phyloP scores from a whole-genome alignment of 2,329 filamentous ascomycete species.

The Pyricularia sp. region DNA sequence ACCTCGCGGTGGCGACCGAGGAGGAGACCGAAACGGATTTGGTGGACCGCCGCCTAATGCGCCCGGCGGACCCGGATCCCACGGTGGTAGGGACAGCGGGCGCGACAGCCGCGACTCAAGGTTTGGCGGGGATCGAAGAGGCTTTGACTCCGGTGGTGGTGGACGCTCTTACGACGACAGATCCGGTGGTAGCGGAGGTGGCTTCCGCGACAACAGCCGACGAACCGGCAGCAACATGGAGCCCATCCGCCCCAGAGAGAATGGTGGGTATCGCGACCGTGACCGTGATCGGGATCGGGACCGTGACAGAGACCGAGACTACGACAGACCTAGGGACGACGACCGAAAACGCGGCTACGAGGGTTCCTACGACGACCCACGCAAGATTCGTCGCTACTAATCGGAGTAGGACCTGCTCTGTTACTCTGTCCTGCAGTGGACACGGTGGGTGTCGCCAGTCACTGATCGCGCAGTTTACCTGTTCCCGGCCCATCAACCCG shows the following conservation, averaged over 20 bases:
- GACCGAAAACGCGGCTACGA: constrained; percentile 62
- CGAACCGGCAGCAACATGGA: constrained; percentile 16
- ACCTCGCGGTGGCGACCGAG: constrained; percentile 27
- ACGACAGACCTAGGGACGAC: constrained; percentile 39
- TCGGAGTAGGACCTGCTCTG: constrained; percentile 15
- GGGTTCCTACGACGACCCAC: constrained; percentile 66
- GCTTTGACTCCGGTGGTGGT: constrained; percentile 32
- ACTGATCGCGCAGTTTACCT: constrained; percentile 9
- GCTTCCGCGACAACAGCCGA: constrained; percentile 19
- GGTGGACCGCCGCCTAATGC: constrained; percentile 41
- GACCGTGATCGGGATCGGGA: constrained; percentile 30
- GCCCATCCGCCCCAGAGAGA: constrained; percentile 13
- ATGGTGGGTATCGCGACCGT: constrained; percentile 35
- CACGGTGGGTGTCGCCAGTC: constrained; percentile 31
- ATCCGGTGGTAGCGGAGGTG: constrained; percentile 18
- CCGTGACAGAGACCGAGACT: constrained; percentile 28
- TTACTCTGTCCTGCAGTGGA: constrained; percentile 15
- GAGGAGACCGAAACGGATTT: constrained; percentile 33
- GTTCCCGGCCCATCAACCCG: background rate
- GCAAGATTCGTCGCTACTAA: constrained; percentile 53
- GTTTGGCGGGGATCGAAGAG: constrained; percentile 25
- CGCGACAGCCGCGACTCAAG: constrained; percentile 27
- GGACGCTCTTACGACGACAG: constrained; percentile 32
- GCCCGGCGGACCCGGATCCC: constrained; percentile 45
- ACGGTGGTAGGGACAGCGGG: constrained; percentile 32